Evolutionary conservation across 2,329 filamentous ascomycete genomes (phyloP).

Genomic region (Claviceps sp.): DNA sequence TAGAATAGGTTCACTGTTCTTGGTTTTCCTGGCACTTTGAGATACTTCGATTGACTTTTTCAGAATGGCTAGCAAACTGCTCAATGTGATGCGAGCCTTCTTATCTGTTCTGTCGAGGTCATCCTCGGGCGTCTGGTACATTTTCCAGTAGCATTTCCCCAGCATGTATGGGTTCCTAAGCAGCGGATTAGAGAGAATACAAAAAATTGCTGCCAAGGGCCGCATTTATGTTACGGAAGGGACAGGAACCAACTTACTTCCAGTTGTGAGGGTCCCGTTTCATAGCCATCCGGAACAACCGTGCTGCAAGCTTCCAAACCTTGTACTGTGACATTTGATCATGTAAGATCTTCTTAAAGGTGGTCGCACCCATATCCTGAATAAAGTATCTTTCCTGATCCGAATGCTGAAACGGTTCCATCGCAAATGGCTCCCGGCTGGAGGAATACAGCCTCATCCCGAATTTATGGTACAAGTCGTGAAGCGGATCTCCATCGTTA

Average conservation of each 20-base stretch:
- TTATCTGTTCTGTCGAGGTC: conserved; percentile 30
- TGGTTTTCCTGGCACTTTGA: conserved; percentile 37
- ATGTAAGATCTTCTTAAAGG: conserved; percentile 38
- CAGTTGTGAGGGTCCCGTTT: conserved; percentile 39
- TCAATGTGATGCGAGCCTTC: conserved; percentile 16
- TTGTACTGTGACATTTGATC: conserved; percentile 45
- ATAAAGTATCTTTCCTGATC: conserved; percentile 47
- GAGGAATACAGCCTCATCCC: conserved; percentile 49
- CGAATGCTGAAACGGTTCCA: conserved; percentile 45
- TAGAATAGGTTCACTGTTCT: conserved; percentile 61
- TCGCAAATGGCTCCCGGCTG: conserved; percentile 47
- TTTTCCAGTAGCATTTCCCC: conserved; percentile 50
- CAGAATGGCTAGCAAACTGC: conserved; percentile 32
- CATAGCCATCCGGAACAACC: conserved; percentile 43
- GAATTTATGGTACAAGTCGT: conserved; percentile 47
- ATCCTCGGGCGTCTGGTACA: conserved; percentile 38
- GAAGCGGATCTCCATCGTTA: conserved; percentile 38
- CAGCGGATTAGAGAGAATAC: conserved; percentile 5
- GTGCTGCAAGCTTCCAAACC: conserved; percentile 47
- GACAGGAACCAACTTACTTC: conserved; percentile 29
- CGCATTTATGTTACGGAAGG: not conserved
- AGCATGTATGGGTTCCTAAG: conserved; percentile 44
- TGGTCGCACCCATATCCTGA: conserved; percentile 33
- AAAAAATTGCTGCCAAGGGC: not conserved
- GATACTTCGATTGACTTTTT: conserved; percentile 39